Percentiles rank a stretch among this genome's conserved stretches.
Conservation (phyloP, 148 eudicot genomes). For the Suaeda aralocaspica region DNA sequence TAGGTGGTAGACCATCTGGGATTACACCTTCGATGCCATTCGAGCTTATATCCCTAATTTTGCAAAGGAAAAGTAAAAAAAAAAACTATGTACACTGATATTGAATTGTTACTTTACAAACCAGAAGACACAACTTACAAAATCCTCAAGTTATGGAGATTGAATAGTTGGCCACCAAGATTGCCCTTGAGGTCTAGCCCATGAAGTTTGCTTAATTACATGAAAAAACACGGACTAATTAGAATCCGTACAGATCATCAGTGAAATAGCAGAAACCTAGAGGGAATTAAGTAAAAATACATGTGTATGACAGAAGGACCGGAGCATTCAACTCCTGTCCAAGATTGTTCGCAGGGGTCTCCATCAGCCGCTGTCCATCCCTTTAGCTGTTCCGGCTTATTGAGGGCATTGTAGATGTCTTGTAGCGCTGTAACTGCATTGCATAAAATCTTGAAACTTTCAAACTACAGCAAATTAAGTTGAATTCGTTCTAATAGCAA, state of each 20-base stretch:
- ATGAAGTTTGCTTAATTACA: conserved; percentile 48
- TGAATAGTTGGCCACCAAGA: conserved; percentile 53
- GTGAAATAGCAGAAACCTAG: not conserved
- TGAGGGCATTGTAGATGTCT: conserved; percentile 63
- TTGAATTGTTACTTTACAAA: not conserved
- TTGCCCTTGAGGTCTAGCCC: conserved; percentile 57
- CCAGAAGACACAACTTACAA: conserved; percentile 42
- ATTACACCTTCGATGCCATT: conserved; percentile 66
- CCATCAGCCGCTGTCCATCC: conserved; percentile 65
- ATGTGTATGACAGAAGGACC: conserved; percentile 66
- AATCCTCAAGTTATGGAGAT: conserved; percentile 54
- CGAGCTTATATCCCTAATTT: conserved; percentile 64
- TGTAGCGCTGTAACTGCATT: conserved; percentile 63
- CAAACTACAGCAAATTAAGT: not conserved
- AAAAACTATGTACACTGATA: not conserved
- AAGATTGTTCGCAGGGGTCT: conserved; percentile 76
- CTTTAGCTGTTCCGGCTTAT: conserved; percentile 51
- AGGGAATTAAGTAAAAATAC: conserved; percentile 32
- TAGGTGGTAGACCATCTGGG: conserved; percentile 67
- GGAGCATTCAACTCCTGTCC: conserved; percentile 77
- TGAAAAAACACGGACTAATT: not conserved
- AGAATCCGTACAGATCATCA: not conserved
- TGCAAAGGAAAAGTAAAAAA: conserved; percentile 8
- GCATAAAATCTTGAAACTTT: not conserved
- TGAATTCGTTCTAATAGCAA: not conserved